These are phyloP conservation scores for Brassica nigra DNA, from an alignment of 345 rosid species.

Conservation along the genomic window DNA sequence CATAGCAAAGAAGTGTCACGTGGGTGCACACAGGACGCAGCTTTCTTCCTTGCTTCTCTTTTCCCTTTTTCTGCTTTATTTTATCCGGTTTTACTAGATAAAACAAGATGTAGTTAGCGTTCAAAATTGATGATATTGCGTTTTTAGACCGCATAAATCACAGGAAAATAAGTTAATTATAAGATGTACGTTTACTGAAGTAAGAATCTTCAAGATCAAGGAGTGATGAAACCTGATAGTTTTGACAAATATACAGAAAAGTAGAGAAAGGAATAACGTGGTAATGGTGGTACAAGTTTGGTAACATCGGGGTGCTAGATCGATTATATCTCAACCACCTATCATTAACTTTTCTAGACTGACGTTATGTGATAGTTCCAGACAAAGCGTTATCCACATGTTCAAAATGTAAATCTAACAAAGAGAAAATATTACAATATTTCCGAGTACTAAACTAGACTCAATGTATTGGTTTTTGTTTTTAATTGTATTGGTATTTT, in stretches of 20 bases:
- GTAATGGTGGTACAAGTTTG: neutral
- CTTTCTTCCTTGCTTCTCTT: conserved; percentile 19
- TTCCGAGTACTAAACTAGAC: neutral
- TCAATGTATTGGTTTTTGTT: neutral
- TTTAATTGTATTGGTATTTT: too few relatives aligned
- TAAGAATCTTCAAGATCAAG: neutral
- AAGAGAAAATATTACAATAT: neutral
- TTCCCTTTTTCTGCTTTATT: neutral
- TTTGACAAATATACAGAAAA: too few relatives aligned
- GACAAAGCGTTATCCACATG: neutral
- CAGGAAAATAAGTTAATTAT: neutral
- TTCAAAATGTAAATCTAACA: neutral
- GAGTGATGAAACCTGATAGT: too few relatives aligned
- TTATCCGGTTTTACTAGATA: neutral
- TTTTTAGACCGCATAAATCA: neutral
- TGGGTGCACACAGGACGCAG: conserved; percentile 10
- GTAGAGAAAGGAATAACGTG: neutral
- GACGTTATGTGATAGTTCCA: neutral
- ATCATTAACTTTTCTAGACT: neutral
- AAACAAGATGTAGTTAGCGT: neutral
- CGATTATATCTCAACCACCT: neutral
- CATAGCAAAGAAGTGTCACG: conserved; percentile 40
- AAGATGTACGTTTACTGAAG: neutral
- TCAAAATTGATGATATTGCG: neutral
- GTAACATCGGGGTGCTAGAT: neutral